These are phyloP conservation scores for Xanthoconium stramineum DNA, from an alignment of 768 basidiomycete species.

Conservation along the genomic window DNA sequence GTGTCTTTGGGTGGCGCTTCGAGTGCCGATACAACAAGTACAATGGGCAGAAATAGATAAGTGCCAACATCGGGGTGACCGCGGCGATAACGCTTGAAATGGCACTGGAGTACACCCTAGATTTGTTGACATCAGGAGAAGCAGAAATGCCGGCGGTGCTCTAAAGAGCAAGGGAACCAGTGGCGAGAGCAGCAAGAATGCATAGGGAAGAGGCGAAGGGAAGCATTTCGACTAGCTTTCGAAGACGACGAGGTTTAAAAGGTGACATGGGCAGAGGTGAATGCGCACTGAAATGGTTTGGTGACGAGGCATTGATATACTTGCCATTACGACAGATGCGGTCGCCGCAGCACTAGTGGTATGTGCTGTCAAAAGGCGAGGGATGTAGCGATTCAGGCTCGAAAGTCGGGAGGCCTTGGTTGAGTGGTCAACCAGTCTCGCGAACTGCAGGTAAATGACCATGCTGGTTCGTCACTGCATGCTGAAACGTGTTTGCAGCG, in stretches of 20 bases:
- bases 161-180: constrained; percentile 31
- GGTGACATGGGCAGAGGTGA: constrained; percentile 12
- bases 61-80: constrained; percentile 32
- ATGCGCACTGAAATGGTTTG: constrained; percentile 31
- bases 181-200: constrained; percentile 33
- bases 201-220: constrained; percentile 34
- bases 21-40: constrained; percentile 49
- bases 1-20: constrained; percentile 41
- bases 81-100: constrained; percentile 36
- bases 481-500: constrained; percentile 32
- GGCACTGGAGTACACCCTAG: constrained; percentile 34
- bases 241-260: constrained; percentile 10
- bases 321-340: constrained; percentile 30
- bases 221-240: constrained; percentile 37
- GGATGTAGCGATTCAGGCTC: constrained; percentile 25
- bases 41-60: constrained; percentile 50
- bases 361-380: constrained; percentile 28
- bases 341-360: constrained; percentile 31
- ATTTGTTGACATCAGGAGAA: constrained; percentile 22
- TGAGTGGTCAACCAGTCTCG: constrained; percentile 22
- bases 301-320: constrained; percentile 27
- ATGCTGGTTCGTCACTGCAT: constrained; percentile 22
- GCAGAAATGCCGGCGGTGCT: constrained; percentile 9
- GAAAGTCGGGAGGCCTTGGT: constrained; percentile 30
- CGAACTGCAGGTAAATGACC: constrained; percentile 16